Base-by-base conservation (phyloP, 352 stramenopile species). In the Globisporangium okanoganense region DNA sequence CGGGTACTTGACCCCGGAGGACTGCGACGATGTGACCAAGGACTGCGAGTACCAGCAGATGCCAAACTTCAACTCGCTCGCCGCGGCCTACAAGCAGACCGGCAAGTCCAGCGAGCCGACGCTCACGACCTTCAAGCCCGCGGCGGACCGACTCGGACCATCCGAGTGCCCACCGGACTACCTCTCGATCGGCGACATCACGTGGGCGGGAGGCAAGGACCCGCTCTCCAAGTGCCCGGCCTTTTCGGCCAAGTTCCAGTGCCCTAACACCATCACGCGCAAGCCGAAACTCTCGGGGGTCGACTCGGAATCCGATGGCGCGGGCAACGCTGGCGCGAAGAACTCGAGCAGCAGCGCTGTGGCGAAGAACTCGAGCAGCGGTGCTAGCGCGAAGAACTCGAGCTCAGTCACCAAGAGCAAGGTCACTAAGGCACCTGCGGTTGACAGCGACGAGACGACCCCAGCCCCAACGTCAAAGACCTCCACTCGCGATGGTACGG, bases 1-100 rank as follows among this genome's bases (percentile, higher is more conserved):
- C 43, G 87, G 85, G 9, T 94, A 90, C 67, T 80, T 92, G 14
- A 61, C 64, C 18, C 85, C 83, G 0, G 70, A 80, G 36, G 70
- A 85, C 48, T 96, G 87, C 59, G 75, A 89, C 36, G 71, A 86
- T 52, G 66, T 68, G 9, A 63, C 24, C 31, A 71, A 61, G 9
- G 49, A 69, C 20, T 94, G 87, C 69, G 50, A 60, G 12, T 96
- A 73, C 40, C 54, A 76, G 44, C 73, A 64, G 18, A 84, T 88
- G 58, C 86, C 86, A 14, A 88, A 88, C 57, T 93, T 89, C 40
- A 36, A 90, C 18, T 64, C 43, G 5, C 71, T 95, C 20, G 74
- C 78, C 8, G 44, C 70, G 49, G 68, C 66, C 12, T 90, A 83
- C 56, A 52, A 55, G 25, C 25, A 16, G 14, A 61, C 62, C 2